These are phyloP conservation scores for Umbelopsis sp. DNA, from an alignment of 371 early-diverging fungal species.

Conservation along the genomic window DNA sequence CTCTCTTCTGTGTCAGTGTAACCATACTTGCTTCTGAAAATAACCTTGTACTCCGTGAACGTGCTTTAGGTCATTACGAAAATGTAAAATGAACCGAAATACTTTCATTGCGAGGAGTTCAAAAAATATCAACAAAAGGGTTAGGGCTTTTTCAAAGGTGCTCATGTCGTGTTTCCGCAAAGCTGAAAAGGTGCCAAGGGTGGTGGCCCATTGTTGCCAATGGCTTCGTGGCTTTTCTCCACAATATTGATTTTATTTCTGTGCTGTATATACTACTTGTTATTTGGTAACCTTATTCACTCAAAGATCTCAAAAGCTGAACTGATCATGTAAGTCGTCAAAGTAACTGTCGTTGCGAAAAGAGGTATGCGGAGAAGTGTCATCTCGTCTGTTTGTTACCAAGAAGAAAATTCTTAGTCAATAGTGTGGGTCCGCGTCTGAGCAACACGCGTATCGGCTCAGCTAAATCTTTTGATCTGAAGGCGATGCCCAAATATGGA, in stretches of 20 bases:
- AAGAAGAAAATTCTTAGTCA: neutral
- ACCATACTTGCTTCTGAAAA: too few species aligned
- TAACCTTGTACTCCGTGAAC: too few species aligned
- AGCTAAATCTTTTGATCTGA: neutral
- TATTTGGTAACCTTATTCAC: neutral
- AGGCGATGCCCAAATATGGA: constrained; percentile 12
- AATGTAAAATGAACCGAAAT: too few species aligned
- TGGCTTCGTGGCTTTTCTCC: too few species aligned
- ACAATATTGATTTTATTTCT: too few species aligned
- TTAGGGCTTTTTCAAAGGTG: neutral
- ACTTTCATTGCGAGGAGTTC: too few species aligned
- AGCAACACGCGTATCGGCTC: neutral
- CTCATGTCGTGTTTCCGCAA: neutral
- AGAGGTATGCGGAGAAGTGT: neutral
- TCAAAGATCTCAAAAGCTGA: neutral
- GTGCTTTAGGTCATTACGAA: too few species aligned
- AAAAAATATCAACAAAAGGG: too few species aligned
- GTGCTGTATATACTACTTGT: neutral
- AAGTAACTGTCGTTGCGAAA: too few species aligned
- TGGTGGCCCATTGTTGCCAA: neutral
- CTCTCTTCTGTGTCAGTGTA: too few species aligned
- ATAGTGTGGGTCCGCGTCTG: neutral
- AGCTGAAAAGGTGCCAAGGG: neutral
- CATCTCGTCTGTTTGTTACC: neutral
- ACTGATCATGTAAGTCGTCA: neutral